Conservation (phyloP, 768 basidiomycete genomes). For the Xanthoconium stramineum region DNA sequence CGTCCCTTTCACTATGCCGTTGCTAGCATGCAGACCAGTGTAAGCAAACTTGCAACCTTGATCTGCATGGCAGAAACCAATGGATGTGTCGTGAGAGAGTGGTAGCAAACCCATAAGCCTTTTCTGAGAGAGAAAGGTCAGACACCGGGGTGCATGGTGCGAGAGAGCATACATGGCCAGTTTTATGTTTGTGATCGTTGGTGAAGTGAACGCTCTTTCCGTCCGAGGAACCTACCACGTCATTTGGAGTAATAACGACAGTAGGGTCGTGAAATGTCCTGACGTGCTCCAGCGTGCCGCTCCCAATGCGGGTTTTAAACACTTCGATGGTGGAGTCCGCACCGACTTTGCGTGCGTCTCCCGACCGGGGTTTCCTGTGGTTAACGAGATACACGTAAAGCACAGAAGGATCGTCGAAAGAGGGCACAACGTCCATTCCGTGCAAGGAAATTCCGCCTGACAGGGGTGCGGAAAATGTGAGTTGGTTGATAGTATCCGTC, state of each 20-base stretch:
- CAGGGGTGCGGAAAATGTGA: constrained; percentile 40
- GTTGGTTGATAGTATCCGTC: constrained; percentile 42
- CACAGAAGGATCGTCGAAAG: constrained; percentile 41
- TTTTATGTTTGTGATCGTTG: constrained; percentile 60
- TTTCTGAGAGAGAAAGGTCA: constrained; percentile 11
- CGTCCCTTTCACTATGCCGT: constrained; percentile 55
- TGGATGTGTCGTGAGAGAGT: constrained; percentile 39
- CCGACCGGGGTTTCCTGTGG: constrained; percentile 52
- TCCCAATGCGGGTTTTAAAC: constrained; percentile 52
- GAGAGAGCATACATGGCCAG: constrained; percentile 44
- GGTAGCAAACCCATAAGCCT: constrained; percentile 29
- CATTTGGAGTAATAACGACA: constrained; percentile 64
- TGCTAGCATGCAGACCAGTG: constrained; percentile 46
- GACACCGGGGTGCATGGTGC: not conserved
- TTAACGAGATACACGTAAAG: constrained; percentile 72
- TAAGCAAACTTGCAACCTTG: constrained; percentile 61
- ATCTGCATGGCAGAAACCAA: constrained; percentile 63
- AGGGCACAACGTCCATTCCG: constrained; percentile 67
- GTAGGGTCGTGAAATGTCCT: constrained; percentile 51
- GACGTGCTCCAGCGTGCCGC: constrained; percentile 46
- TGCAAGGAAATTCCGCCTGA: constrained; percentile 51
- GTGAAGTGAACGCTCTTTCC: constrained; percentile 67
- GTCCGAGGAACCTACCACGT: constrained; percentile 62
- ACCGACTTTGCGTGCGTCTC: constrained; percentile 43
- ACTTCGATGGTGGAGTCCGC: constrained; percentile 72